Base-by-base conservation (phyloP, 108 stramenopile genomes). In the Cyclostephanos tholiformis region DNA sequence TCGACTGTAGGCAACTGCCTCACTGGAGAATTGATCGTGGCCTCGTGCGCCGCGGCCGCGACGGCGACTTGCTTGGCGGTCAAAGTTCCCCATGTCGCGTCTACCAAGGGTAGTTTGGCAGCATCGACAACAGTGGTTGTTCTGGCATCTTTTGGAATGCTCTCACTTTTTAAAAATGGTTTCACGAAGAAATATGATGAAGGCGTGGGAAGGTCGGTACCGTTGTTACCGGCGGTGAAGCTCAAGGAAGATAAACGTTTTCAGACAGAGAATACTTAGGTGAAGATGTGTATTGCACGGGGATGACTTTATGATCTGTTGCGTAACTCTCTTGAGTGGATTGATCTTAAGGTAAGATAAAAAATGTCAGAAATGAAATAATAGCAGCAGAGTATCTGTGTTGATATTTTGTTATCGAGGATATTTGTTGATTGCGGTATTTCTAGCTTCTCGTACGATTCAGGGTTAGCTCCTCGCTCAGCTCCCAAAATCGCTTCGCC, bases 401-500 rank as follows among this genome's bases (percentile, higher is more conserved):
- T 4, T 32, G 2, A 32, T 32, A 32, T 4, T 32, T 32, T 4
- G 32, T 32, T 32, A 32, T 32, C 4, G n/a, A n/a, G n/a, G n/a
- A n/a, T n/a, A n/a, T n/a, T n/a, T n/a, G n/a, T n/a, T n/a, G n/a
- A n/a, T n/a, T n/a, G n/a, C n/a, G n/a, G n/a, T n/a, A n/a, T n/a
- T n/a, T n/a, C n/a, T n/a, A n/a, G n/a, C n/a, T n/a, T n/a, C n/a
- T n/a, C n/a, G n/a, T n/a, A n/a, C n/a, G n/a, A n/a, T n/a, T n/a
- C n/a, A n/a, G n/a, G n/a, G n/a, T n/a, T n/a, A n/a, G n/a, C n/a
- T n/a, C n/a, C n/a, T 85, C 89, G 59, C 84, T 90, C 22, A 90
- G 61, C 38, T 90, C 86, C 91, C 91, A 92, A 25, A 92, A 70
- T 57, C 74, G 48, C 62, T 76, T 85, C n/a, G 77, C 91, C 76